Base-by-base conservation (phyloP, 208 protist species). In the Leishmania braziliensis region DNA sequence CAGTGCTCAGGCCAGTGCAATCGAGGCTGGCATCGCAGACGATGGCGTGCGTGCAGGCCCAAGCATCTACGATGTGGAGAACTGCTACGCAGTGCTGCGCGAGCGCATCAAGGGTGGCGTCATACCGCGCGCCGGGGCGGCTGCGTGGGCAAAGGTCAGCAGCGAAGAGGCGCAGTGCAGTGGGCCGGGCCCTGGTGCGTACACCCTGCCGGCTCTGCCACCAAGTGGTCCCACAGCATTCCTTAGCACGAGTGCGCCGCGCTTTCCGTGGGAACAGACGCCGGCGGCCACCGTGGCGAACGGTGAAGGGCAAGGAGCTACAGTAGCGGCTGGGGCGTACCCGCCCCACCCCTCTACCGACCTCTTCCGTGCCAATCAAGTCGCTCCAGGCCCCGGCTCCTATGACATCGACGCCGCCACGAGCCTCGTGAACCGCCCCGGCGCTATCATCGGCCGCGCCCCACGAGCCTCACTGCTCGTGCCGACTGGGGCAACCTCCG, bases 381-480 rank as follows among this genome's bases (percentile, higher is more conserved):
- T 70, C 48, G 84, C 81, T 0, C 85, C 85, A 2, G 85, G 85
- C 20, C 85, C 85, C 12, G 85, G 85, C 48, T 70, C 75, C 39
- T 88, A 88, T 62, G 84, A 88, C 70, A 69, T 84, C 53, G 77
- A 69, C 26, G 80, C 81, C 5, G 81, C 66, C n/a, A 82, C 81
- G 46, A 71, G 20, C 29, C 48, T 85, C 33, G 68, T 77, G 36
- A 78, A 84, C 60, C 73, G 78, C 26, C 80, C 84, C 53, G 83
- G 87, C 62, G 84, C 80, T 33, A 75, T 91, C 75, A 74, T 94
- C 60, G 89, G 91, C 8, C 83, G 74, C 66, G 91, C 91, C 5
- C 85, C 84, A n/a, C 84, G 84, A 5, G 36, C 20, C 50, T 80
- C 79, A 6, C 48, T 80, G 16, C 65, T 85, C 46, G 69, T 68